Conservation (phyloP, 176 grass and related monocot species). For the Oryza punctata region DNA sequence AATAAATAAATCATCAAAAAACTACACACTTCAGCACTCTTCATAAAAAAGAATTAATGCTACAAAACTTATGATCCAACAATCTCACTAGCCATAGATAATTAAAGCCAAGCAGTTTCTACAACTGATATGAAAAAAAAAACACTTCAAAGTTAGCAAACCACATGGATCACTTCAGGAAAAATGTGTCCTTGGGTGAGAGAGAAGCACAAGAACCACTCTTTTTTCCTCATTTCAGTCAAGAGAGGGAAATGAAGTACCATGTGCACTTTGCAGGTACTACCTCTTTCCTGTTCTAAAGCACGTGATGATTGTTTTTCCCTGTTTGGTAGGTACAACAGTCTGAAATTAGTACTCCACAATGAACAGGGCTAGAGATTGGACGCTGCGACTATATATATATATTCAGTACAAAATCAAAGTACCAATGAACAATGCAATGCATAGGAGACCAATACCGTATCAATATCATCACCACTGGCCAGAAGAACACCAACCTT, state of each 20-base stretch:
- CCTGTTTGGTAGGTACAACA: background rate
- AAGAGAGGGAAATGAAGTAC: slow-evolving; percentile 5
- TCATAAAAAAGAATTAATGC: slow-evolving; percentile 5
- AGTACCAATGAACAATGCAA: slow-evolving; percentile 19
- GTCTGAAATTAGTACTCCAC: slow-evolving; percentile 26
- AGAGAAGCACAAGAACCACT: background rate
- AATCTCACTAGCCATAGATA: background rate
- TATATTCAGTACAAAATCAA: background rate
- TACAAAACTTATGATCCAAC: background rate
- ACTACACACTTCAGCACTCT: background rate
- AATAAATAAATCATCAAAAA: background rate
- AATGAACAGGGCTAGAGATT: slow-evolving; percentile 32
- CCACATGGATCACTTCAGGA: slow-evolving; percentile 25
- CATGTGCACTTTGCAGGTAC: slow-evolving; percentile 2
- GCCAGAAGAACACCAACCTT: slow-evolving; percentile 27
- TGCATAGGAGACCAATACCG: background rate
- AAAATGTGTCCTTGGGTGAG: background rate
- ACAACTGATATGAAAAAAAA: background rate
- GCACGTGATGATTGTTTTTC: background rate
- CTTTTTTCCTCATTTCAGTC: background rate
- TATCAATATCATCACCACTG: slow-evolving; percentile 17
- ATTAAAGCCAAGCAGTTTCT: background rate
- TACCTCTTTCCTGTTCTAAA: background rate
- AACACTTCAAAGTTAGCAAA: slow-evolving; percentile 15
- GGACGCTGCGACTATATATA: background rate